Evolutionary conservation across 768 basidiomycete genomes (phyloP), one percentile per base, ranked within the genome.

Genomic region (Myochromella boudieri): DNA sequence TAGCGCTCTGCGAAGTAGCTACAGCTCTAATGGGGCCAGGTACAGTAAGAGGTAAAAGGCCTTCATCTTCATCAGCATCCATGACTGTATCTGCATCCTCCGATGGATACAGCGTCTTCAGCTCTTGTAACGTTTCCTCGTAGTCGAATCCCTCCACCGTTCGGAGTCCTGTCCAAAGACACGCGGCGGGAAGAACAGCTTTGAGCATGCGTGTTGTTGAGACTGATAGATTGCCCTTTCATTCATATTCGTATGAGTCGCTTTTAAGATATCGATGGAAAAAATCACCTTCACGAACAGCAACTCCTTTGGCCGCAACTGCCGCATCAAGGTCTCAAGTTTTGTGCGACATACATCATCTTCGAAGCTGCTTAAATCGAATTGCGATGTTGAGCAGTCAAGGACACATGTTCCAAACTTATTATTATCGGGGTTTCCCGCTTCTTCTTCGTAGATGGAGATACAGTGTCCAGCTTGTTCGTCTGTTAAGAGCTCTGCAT

Each of bases 381-480:
- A 98, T 63, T 95, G 89, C 36, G 92, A 95, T 0, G 97, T 99
- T 3, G 97, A 80, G 49, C 93, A 95, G 63, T 99, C 97, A 57
- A 98, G 67, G 6, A 94, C 84, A 60, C 91, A 95, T 32, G 97
- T 68, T 0, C 97, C 97, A 58, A 97, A 98, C 18, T 71, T 75
- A 43, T 82, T 78, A 12, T 65, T 59, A 38, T 72, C 72, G 4
- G 61, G 49, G 6, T 65, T 69, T 32, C 77, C 74, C 18, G 67
- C 69, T 7, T 69, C 72, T 14, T 76, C 71, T 59, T 91, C 90
- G 6, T 85, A 85, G 61, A 99, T 83, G 7, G 91, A 85, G 21
- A 98, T 81, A 61, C 95, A 98, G 60, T 99, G 97, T 3, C 91
- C 92, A 0, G 93, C 91, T 66, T 97, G 88, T 51, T 98, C 97